phyloP scores from a whole-genome alignment of 345 rosid species.

The Eucalyptus virginea region DNA sequence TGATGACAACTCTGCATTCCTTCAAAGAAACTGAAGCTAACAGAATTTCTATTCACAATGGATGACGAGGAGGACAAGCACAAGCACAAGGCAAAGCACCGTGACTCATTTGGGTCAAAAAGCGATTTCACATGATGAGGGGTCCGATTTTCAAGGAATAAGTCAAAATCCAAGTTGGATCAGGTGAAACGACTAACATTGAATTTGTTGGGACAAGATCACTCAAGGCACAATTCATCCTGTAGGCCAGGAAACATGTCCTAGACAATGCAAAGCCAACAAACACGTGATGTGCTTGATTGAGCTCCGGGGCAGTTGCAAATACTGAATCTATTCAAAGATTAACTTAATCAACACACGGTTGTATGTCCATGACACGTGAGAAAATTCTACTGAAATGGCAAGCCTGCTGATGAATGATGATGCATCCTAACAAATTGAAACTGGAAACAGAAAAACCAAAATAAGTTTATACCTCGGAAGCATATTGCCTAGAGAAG shows the following conservation, averaged over 20 bases:
- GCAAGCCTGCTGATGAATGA: neutral
- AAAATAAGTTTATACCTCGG: constrained; percentile 41
- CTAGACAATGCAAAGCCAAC: neutral
- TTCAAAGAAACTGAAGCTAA: neutral
- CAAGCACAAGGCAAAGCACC: neutral
- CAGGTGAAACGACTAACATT: neutral
- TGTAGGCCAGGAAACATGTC: neutral
- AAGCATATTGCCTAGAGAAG: constrained; percentile 83
- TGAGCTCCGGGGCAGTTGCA: neutral
- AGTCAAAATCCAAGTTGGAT: neutral
- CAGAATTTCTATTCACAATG: neutral
- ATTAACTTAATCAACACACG: neutral
- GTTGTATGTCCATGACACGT: neutral
- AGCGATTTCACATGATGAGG: neutral
- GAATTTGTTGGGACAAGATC: neutral
- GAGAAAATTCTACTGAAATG: neutral
- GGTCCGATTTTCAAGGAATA: neutral
- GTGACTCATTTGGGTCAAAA: neutral
- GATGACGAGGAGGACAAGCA: neutral
- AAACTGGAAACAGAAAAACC: neutral
- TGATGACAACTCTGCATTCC: neutral
- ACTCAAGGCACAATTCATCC: neutral
- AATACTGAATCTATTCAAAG: neutral
- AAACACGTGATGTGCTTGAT: neutral
- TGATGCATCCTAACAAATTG: neutral